Evolutionary conservation across 805 yeast species (phyloP).

Genomic region (Ogataea nitratoaversa): DNA sequence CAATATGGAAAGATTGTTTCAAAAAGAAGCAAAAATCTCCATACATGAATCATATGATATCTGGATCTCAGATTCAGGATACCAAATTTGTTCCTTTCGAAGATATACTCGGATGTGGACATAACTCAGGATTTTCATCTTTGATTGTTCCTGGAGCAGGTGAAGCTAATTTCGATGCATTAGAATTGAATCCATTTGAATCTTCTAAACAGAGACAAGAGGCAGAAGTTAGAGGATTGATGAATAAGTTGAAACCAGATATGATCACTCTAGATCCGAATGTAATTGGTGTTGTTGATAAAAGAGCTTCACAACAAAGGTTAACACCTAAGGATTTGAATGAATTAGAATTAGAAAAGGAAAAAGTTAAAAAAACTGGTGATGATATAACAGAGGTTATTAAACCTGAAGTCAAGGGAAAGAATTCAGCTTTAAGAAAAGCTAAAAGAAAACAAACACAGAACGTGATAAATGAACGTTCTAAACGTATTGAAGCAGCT

Average conservation of each 20-base stretch:
- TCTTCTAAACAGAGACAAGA: slow-evolving; percentile 91
- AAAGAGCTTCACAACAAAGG: slow-evolving; percentile 58
- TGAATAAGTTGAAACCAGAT: slow-evolving; percentile 89
- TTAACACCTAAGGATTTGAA: slow-evolving; percentile 56
- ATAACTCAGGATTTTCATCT: slow-evolving; percentile 72
- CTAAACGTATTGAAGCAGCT: slow-evolving; percentile 69
- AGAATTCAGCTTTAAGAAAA: slow-evolving; percentile 78
- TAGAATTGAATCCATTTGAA: slow-evolving; percentile 90
- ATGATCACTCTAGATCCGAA: slow-evolving; percentile 89
- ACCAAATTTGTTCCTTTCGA: slow-evolving; percentile 87
- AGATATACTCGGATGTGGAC: slow-evolving; percentile 92
- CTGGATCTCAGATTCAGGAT: slow-evolving; percentile 69
- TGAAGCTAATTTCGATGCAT: slow-evolving; percentile 94
- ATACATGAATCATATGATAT: slow-evolving; percentile 84
- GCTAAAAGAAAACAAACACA: slow-evolving; percentile 77
- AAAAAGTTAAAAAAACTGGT: slow-evolving; percentile 33
- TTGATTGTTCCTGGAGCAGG: slow-evolving; percentile 94
- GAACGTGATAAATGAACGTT: slow-evolving; percentile 84
- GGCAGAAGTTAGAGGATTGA: slow-evolving; percentile 76
- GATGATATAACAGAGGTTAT: slow-evolving; percentile 51
- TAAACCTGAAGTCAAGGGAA: slow-evolving; percentile 68
- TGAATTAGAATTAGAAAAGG: slow-evolving; percentile 33
- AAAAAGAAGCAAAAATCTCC: slow-evolving; percentile 71
- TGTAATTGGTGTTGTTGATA: slow-evolving; percentile 79
- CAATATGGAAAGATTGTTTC: slow-evolving; percentile 76